A percentile compares a stretch with the other conserved stretches of the same genome.
phyloP scores from a whole-genome alignment of 2,329 filamentous ascomycete genomes.

The Pseudocercospora macadamiae region DNA sequence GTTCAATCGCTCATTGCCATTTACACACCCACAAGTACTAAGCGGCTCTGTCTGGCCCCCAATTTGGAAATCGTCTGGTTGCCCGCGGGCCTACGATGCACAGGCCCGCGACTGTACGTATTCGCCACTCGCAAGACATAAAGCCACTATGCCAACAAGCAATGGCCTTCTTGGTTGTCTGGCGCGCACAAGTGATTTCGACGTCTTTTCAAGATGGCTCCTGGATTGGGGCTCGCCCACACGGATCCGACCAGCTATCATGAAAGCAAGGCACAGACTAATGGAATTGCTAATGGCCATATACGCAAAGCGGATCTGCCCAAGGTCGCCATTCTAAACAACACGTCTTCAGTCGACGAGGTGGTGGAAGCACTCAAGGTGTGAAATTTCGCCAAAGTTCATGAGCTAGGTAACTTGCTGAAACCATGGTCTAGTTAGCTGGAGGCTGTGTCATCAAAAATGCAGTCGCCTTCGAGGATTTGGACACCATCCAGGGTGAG shows the following conservation, averaged over 20 bases:
- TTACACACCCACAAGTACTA: not conserved
- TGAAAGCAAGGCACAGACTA: constrained; percentile 1
- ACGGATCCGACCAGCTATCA: constrained; percentile 12
- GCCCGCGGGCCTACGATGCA: not conserved
- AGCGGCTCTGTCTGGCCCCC: not conserved
- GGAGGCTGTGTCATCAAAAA: constrained; percentile 11
- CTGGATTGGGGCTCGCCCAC: constrained; percentile 11
- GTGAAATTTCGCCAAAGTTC: not conserved
- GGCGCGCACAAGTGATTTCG: not conserved
- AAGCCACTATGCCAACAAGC: not conserved
- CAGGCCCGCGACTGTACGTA: not conserved
- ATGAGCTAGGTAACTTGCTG: not conserved
- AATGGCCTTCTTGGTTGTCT: not conserved
- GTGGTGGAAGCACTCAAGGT: constrained; percentile 11
- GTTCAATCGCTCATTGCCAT: not conserved
- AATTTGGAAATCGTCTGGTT: not conserved
- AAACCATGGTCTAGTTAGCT: not conserved
- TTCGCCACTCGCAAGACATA: not conserved
- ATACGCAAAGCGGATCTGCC: not conserved
- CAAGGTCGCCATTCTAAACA: constrained; percentile 6
- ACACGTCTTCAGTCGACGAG: constrained; percentile 5
- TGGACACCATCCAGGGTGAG: constrained; percentile 6
- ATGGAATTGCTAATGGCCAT: not conserved
- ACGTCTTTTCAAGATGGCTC: not conserved
- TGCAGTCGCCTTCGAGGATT: not conserved